Evolutionary conservation across 1,284 basidiomycete genomes (phyloP), one percentile per base, ranked within the genome.

Genomic region (Trichosporon faecale): DNA sequence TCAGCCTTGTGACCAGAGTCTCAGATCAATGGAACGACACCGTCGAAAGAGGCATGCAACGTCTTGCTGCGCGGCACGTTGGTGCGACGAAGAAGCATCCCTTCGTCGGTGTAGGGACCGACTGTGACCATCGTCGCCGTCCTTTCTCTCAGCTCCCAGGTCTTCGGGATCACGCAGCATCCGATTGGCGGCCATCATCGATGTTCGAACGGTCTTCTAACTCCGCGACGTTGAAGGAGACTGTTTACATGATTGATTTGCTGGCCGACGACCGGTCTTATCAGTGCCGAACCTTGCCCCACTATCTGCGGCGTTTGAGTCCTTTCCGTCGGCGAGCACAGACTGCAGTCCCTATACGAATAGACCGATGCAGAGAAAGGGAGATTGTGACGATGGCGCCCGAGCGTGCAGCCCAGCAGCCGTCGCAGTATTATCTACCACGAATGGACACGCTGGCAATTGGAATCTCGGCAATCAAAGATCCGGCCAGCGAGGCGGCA

Each of bases 401-500:
- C 29, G 29, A 3, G 27, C 29, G 14, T 5, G 21, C 49, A 2
- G 21, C 2, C 18, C 52, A 16, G 3, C 25, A 27, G 27, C 18
- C 29, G 18, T 11, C 8, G 18, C 31, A n/a, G 27, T n/a, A 31
- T 61, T 61, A 61, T 61, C 57, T 61, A 3, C 18, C 27, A 61
- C 57, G 57, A 61, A 61, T 61, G 4, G 29, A 61, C 27, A 18
- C 11, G 9, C 18, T 8, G 5, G 57, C 27, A 61, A 61, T 61
- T 61, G 57, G 57, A 61, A 61, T 61, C 29, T 61, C 57, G 57
- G 57, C 57, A 61, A 61, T 33, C 57, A 61, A 61, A 61, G 49
- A 52, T 52, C 49, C 49, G 49, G 49, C 6, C 23, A 46, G 6
- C 2, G 2, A 18, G 7, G 44, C 44, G 44, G 44, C 21, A 46